phyloP scores from a whole-genome alignment of 2,329 filamentous ascomycete genomes.

The Fusarium guadeloupense region DNA sequence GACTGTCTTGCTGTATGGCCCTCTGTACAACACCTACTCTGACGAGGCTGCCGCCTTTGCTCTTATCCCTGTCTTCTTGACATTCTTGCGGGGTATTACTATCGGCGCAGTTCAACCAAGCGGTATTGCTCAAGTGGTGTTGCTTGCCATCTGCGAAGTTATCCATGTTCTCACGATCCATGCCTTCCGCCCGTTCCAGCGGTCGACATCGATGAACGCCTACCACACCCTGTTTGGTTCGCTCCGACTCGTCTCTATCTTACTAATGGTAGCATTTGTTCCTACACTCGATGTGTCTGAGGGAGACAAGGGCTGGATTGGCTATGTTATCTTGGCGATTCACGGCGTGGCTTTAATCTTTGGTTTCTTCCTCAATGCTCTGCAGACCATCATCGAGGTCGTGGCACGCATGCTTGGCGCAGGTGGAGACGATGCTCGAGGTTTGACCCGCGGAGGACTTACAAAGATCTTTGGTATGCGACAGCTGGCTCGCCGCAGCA shows the following conservation, averaged over 20 bases:
- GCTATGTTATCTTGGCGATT: constrained; percentile 87
- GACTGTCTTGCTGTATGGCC: constrained; percentile 88
- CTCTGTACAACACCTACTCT: constrained; percentile 96
- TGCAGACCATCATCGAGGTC: constrained; percentile 92
- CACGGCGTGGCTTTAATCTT: constrained; percentile 88
- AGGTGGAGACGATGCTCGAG: constrained; percentile 76
- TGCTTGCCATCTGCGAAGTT: constrained; percentile 94
- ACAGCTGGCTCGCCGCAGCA: constrained; percentile 79
- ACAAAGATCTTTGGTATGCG: constrained; percentile 92
- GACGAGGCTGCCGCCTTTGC: constrained; percentile 93
- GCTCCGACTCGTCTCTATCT: constrained; percentile 77
- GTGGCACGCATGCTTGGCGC: constrained; percentile 83
- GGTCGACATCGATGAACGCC: constrained; percentile 94
- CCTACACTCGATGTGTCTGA: constrained; percentile 82
- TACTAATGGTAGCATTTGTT: constrained; percentile 84
- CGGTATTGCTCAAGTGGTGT: constrained; percentile 90
- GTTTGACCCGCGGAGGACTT: constrained; percentile 81
- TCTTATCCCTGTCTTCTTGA: constrained; percentile 84
- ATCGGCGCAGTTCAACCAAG: constrained; percentile 93
- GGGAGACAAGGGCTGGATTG: constrained; percentile 90
- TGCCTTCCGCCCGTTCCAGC: constrained; percentile 89
- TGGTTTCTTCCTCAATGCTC: constrained; percentile 90
- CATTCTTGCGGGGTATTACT: constrained; percentile 85
- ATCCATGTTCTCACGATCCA: constrained; percentile 87
- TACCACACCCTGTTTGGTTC: constrained; percentile 88